Conservation (phyloP, 768 basidiomycete species). For the Fibroporia radiculosa region DNA sequence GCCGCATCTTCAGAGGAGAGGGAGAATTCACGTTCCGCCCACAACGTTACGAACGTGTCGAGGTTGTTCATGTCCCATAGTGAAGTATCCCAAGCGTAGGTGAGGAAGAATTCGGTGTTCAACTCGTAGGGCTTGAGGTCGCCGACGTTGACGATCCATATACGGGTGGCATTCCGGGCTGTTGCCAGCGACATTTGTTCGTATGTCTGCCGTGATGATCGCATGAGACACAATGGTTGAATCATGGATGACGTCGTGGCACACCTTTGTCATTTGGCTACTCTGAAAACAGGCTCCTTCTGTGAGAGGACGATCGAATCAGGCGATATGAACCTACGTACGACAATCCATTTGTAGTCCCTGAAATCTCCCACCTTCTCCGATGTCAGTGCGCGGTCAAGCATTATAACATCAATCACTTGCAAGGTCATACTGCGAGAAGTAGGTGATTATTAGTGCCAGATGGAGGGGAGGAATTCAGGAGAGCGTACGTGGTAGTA, state of each 20-base stretch:
- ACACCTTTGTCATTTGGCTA: constrained; percentile 44
- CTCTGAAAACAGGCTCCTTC: constrained; percentile 36
- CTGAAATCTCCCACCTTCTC: constrained; percentile 51
- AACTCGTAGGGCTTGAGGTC: constrained; percentile 72
- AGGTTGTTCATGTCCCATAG: constrained; percentile 49
- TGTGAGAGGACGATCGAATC: too few species aligned
- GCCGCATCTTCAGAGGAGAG: constrained; percentile 31
- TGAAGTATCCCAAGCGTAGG: constrained; percentile 51
- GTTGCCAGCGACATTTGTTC: constrained; percentile 66
- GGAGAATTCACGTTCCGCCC: constrained; percentile 63
- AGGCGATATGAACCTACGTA: too few species aligned
- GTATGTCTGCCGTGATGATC: constrained; percentile 47
- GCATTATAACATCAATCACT: constrained; percentile 4
- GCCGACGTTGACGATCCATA: constrained; percentile 74
- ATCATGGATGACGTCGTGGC: neutral
- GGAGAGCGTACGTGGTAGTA: constrained; percentile 36
- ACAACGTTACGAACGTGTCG: constrained; percentile 41
- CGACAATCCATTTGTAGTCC: constrained; percentile 68
- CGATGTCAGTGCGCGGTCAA: neutral
- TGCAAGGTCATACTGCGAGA: constrained; percentile 39
- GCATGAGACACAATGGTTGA: neutral
- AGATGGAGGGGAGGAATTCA: too few species aligned
- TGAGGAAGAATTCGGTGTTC: constrained; percentile 62
- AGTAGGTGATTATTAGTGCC: too few species aligned
- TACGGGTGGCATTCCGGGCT: constrained; percentile 44